A percentile compares a stretch with the other conserved stretches of the same genome.
Conservation (phyloP, 768 basidiomycete species). For the Lactarius evosmus region DNA sequence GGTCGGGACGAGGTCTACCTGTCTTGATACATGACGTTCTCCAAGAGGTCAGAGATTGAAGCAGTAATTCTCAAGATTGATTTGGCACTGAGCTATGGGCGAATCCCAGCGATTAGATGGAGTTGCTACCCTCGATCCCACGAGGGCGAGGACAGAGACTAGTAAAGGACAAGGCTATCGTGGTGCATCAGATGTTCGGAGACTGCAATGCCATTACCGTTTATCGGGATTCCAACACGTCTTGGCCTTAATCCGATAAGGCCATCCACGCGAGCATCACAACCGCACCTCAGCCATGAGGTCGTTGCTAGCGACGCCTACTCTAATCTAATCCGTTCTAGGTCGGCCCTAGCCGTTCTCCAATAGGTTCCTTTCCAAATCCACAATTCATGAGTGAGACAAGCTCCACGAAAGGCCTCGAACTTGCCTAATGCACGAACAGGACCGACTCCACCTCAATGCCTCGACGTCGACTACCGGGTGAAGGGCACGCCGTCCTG, state of each 20-base stretch:
- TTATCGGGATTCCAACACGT: not conserved
- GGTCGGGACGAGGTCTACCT: conserved; percentile 24
- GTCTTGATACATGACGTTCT: conserved; percentile 27
- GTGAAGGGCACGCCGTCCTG: not conserved
- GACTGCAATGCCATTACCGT: not conserved
- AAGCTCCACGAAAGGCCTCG: not conserved
- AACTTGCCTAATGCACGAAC: too few relatives aligned
- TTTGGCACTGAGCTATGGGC: not conserved
- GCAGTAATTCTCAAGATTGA: conserved; percentile 6
- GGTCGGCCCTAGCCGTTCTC: not conserved
- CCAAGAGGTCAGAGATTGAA: conserved; percentile 35
- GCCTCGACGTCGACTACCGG: not conserved
- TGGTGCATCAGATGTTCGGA: not conserved
- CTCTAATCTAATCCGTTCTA: not conserved
- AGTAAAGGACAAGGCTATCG: conserved; percentile 8
- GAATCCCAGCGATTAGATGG: conserved; percentile 8
- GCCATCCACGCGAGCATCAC: not conserved
- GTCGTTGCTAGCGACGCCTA: conserved; percentile 1
- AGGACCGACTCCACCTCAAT: not conserved
- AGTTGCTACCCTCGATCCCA: not conserved
- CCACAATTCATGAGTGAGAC: not conserved
- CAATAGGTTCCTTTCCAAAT: not conserved
- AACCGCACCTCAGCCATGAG: not conserved
- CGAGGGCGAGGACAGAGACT: not conserved
- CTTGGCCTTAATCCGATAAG: not conserved